A percentile compares a stretch with the other conserved stretches of the same genome.
Evolutionary conservation across 1,284 basidiomycete genomes (phyloP).

Genomic region (Thelephora terrestris): DNA sequence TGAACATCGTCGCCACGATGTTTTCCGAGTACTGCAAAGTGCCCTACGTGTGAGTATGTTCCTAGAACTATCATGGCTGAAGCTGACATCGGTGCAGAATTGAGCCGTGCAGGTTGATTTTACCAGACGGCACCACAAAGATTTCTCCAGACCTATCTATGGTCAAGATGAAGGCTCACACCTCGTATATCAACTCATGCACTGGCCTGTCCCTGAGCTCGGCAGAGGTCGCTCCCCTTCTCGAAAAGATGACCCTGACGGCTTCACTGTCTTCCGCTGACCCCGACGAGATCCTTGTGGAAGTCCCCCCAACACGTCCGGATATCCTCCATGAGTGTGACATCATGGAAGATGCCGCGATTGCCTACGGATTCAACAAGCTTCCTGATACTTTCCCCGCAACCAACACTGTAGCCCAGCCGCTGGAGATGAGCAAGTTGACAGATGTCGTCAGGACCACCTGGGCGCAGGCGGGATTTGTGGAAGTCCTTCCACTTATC

Average conservation of each 20-base stretch:
- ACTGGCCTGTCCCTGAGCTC: slow-evolving; percentile 73
- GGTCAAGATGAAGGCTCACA: slow-evolving; percentile 64
- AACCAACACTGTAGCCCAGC: slow-evolving; percentile 94
- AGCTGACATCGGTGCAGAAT: slow-evolving; percentile 43
- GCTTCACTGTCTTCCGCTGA: slow-evolving; percentile 39
- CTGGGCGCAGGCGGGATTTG: slow-evolving; percentile 93
- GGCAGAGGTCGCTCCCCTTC: slow-evolving; percentile 50
- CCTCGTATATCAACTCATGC: slow-evolving; percentile 93
- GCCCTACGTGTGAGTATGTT: slow-evolving; percentile 42
- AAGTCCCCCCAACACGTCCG: slow-evolving; percentile 85
- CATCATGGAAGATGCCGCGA: slow-evolving; percentile 96
- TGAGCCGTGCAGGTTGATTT: slow-evolving; percentile 80
- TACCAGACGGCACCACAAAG: slow-evolving; percentile 66
- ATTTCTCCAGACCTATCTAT: slow-evolving; percentile 79
- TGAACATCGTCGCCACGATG: slow-evolving; percentile 93
- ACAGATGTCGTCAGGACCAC: slow-evolving; percentile 84
- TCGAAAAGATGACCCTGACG: slow-evolving; percentile 68
- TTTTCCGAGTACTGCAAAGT: slow-evolving; percentile 94
- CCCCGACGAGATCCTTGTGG: slow-evolving; percentile 61
- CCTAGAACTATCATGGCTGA: not conserved
- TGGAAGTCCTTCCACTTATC: slow-evolving; percentile 91
- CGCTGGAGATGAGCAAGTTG: slow-evolving; percentile 84
- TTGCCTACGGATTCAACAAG: slow-evolving; percentile 98
- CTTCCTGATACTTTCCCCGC: slow-evolving; percentile 85
- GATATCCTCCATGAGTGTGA: slow-evolving; percentile 99